A percentile compares a stretch with the other conserved stretches of the same genome.
phyloP scores from a whole-genome alignment of 345 rosid species.

The Isatis tinctoria region DNA sequence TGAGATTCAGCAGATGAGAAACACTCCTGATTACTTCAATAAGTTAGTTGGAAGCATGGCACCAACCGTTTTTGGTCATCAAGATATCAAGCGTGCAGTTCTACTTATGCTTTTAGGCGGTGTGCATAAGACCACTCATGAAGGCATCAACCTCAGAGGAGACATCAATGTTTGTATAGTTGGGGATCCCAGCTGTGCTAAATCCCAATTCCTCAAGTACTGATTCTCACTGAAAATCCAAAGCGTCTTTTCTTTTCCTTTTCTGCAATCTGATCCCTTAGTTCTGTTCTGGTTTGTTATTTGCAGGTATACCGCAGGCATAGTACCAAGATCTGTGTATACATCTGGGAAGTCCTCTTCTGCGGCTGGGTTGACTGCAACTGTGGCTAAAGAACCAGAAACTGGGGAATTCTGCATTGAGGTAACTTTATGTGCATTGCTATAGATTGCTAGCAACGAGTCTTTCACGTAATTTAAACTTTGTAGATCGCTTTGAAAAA shows the following conservation, averaged over 20 bases:
- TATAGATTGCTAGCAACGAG: background rate
- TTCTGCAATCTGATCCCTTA: background rate
- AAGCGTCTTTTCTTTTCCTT: background rate
- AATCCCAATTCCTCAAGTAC: constrained; percentile 98
- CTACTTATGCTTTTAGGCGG: constrained; percentile 94
- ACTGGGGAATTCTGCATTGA: constrained; percentile 98
- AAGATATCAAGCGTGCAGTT: constrained; percentile 94
- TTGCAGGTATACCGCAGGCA: constrained; percentile 74
- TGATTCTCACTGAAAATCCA: background rate
- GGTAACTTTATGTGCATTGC: constrained; percentile 38
- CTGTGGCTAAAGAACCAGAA: constrained; percentile 98
- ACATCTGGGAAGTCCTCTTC: constrained; percentile 98
- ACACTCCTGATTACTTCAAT: constrained; percentile 93
- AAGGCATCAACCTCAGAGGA: constrained; percentile 95
- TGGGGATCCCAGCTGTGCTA: constrained; percentile 99
- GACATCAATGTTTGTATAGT: constrained; percentile 96
- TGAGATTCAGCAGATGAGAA: constrained; percentile 82
- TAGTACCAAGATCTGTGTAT: constrained; percentile 97
- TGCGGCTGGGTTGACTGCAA: constrained; percentile 96
- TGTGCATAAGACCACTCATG: constrained; percentile 85
- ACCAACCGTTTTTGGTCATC: constrained; percentile 93
- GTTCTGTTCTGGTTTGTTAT: background rate
- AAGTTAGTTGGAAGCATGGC: constrained; percentile 89
- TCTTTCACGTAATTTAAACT: background rate
- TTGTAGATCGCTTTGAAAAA: background rate